Base-by-base conservation (phyloP, 1,139 yeast genomes). In the Pichia sp. region DNA sequence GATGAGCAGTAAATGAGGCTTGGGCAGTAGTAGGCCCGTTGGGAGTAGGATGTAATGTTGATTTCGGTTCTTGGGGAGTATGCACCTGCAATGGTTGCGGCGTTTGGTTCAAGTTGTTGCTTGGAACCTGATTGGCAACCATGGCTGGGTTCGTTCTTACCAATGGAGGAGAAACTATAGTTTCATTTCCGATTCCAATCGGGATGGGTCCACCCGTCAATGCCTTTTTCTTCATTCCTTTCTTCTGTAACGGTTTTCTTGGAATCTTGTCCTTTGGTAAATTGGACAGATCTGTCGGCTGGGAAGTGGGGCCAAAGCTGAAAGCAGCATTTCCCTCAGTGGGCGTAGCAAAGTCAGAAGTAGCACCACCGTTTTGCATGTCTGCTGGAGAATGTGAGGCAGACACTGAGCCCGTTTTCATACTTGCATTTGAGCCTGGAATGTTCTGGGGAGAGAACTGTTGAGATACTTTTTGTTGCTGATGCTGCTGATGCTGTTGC, bases 191-290 rank as follows among this genome's bases (percentile, higher is more conserved):
- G 23, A 19, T 3, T 19, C 23, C 13, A 7, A 13, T n/a, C 11
- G 32, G 19, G 16, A 45, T 30, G 13, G 54, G 51, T 3, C 43
- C 58, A 2, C 53, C 56, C 1, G 49, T 47, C 23, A 56, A 36
- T 45, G 55, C 59, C 15, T 52, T 57, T 48, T 54, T 55, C 32
- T 57, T 56, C 59, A 54, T 36, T 6, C 59, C 53, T 34, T 54
- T 56, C 45, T 56, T 56, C 43, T 54, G 56, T 16, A 54, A 29
- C n/a, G 57, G 56, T 29, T 52, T 50, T 10, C 47, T 56, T 1
- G 58, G 60, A 11, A 56, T 50, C 34, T 50, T 46, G 23, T 52
- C 55, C n/a, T 51, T 53, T 6, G 48, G 50, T 19, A 52, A 36
- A 2, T 42, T 30, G 8, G 43, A 40, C 8, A 40, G 23, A 8